Evolutionary conservation across 768 basidiomycete genomes (phyloP).

Genomic region (Psilocybe tampanensis): DNA sequence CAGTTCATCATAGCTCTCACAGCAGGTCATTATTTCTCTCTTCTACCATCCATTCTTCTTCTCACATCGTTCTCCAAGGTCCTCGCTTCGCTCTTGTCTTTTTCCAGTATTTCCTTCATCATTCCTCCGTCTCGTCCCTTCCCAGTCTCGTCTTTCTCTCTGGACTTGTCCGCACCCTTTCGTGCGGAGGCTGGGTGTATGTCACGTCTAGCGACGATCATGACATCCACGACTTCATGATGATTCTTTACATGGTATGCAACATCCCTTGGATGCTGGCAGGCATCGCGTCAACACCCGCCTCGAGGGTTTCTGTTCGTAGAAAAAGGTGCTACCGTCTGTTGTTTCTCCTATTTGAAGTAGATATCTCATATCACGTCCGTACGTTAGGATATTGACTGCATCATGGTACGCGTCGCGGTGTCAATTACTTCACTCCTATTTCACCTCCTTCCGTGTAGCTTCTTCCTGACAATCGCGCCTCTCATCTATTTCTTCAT

Average conservation of each 20-base stretch:
- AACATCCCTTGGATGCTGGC: slow-evolving; percentile 92
- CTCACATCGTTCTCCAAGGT: slow-evolving; percentile 37
- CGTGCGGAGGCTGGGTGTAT: slow-evolving; percentile 92
- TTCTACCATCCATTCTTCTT: neutral
- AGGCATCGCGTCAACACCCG: slow-evolving; percentile 58
- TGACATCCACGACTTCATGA: slow-evolving; percentile 82
- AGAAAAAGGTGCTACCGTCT: slow-evolving; percentile 49
- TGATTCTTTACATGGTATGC: slow-evolving; percentile 84
- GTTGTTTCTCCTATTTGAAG: neutral
- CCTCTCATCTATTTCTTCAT: slow-evolving; percentile 86
- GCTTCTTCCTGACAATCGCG: slow-evolving; percentile 71
- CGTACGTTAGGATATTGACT: slow-evolving; percentile 48
- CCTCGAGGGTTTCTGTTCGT: slow-evolving; percentile 37
- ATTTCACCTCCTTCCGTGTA: slow-evolving; percentile 26
- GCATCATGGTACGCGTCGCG: slow-evolving; percentile 43
- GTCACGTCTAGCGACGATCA: slow-evolving; percentile 86
- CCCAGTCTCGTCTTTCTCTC: slow-evolving; percentile 56
- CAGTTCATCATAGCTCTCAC: slow-evolving; percentile 88
- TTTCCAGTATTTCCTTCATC: slow-evolving; percentile 63
- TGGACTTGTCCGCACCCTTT: slow-evolving; percentile 73
- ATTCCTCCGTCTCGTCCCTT: slow-evolving; percentile 41
- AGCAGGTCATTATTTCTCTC: slow-evolving; percentile 48
- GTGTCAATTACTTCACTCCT: neutral
- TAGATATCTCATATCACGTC: neutral
- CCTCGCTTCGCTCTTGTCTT: slow-evolving; percentile 72